Evolutionary conservation across 2,329 filamentous ascomycete genomes (phyloP).

Genomic region (Neopestalotiopsis sp.): DNA sequence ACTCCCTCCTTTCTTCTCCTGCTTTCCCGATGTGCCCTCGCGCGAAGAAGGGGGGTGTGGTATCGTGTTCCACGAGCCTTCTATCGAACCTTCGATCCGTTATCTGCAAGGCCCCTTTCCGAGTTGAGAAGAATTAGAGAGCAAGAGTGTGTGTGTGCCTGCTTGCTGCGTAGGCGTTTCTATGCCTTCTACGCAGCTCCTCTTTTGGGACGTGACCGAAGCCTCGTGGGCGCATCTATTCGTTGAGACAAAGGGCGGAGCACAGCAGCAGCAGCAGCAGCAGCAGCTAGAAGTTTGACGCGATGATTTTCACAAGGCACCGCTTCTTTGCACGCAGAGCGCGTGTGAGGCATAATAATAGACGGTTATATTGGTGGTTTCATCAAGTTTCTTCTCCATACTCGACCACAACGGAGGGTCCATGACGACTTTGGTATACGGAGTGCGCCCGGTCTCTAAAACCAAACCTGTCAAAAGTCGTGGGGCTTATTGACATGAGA

Average conservation of each 20-base stretch:
- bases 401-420: background rate
- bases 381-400: constrained; percentile 1
- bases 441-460: background rate
- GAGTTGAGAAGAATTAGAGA: background rate
- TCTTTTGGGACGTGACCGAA: constrained; percentile 33
- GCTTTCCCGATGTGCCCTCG: background rate
- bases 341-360: constrained; percentile 1
- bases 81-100: constrained; percentile 37
- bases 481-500: constrained; percentile 12
- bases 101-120: constrained; percentile 30
- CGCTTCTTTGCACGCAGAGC: background rate
- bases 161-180: background rate
- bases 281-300: constrained; percentile 22
- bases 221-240: constrained; percentile 16
- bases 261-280: too few species aligned
- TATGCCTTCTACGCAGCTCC: constrained; percentile 38
- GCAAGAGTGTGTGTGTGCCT: constrained; percentile 14
- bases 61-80: constrained; percentile 26
- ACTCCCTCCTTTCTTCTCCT: constrained; percentile 1
- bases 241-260: constrained; percentile 17
- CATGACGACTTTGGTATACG: background rate
- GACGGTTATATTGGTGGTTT: constrained; percentile 8
- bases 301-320: constrained; percentile 14
- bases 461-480: background rate
- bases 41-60: background rate